These are phyloP conservation scores for Hortiboletus campestris DNA, from an alignment of 768 basidiomycete genomes.

Conservation along the genomic window DNA sequence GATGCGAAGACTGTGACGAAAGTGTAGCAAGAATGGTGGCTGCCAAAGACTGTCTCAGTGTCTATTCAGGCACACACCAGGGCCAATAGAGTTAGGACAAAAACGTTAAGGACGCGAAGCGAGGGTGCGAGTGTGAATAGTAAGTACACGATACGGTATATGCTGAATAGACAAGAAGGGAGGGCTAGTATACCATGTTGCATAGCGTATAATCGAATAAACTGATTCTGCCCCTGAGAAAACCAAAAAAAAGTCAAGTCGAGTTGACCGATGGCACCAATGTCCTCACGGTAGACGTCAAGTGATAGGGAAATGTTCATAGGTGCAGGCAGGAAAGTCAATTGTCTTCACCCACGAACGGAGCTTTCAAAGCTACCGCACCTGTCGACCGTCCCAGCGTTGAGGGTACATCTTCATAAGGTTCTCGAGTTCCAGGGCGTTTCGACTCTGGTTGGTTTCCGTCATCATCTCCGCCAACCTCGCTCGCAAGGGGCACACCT, in stretches of 20 bases:
- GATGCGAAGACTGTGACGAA: not conserved
- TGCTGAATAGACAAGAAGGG: conserved; percentile 4
- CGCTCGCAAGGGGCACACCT: conserved; percentile 1
- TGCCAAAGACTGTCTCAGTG: too few species aligned
- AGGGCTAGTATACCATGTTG: not conserved
- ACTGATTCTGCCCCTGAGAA: not conserved
- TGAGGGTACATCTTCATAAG: conserved; percentile 17
- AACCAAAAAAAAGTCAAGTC: conserved; percentile 7
- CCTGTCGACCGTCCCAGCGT: conserved; percentile 31
- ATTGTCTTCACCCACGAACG: not conserved
- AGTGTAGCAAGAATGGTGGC: not conserved
- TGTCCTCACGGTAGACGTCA: not conserved
- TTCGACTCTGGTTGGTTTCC: conserved; percentile 3
- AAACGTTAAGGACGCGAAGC: not conserved
- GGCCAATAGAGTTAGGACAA: not conserved
- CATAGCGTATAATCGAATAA: conserved; percentile 12
- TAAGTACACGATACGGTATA: conserved; percentile 6
- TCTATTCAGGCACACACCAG: not conserved
- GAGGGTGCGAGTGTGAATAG: not conserved
- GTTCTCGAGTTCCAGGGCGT: conserved; percentile 2
- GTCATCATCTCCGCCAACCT: conserved; percentile 4
- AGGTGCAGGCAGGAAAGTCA: not conserved
- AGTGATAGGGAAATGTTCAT: not conserved
- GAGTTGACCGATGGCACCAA: not conserved
- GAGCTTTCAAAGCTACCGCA: conserved; percentile 12